Percentiles rank a stretch among this genome's conserved stretches.
These are phyloP conservation scores for Delphinella strobiligena DNA, from an alignment of 2,329 filamentous ascomycete genomes.

Conservation along the genomic window DNA sequence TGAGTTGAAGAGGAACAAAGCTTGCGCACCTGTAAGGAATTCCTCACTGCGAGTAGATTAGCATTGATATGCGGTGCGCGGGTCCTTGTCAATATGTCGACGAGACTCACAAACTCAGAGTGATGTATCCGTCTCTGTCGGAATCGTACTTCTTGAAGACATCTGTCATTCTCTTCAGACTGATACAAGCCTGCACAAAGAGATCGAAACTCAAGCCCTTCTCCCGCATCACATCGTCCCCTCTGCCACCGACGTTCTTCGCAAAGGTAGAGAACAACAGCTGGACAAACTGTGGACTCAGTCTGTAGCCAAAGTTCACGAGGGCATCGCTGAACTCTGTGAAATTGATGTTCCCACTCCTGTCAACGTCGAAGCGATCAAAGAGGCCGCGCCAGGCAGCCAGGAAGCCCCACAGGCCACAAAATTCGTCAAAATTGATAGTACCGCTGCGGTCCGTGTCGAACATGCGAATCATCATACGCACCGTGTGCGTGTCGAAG, in stretches of 20 bases:
- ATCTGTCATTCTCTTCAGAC: conserved; percentile 95
- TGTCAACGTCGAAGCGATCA: conserved; percentile 85
- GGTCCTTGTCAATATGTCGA: not conserved
- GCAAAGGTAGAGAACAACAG: conserved; percentile 85
- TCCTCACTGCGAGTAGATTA: conserved; percentile 29
- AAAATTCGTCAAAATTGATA: conserved; percentile 93
- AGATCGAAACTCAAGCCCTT: conserved; percentile 59
- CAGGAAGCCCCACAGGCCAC: conserved; percentile 90
- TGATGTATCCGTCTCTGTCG: conserved; percentile 79
- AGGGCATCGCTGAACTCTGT: conserved; percentile 83
- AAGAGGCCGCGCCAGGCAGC: conserved; percentile 90
- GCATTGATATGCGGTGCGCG: conserved; percentile 9
- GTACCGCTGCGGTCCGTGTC: conserved; percentile 80
- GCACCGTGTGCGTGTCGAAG: conserved; percentile 87
- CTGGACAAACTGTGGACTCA: conserved; percentile 72
- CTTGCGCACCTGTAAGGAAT: conserved; percentile 44
- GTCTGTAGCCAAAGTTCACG: conserved; percentile 80
- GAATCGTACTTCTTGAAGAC: conserved; percentile 99
- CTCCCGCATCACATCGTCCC: conserved; percentile 22
- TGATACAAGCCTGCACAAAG: conserved; percentile 96
- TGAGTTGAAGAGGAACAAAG: conserved; percentile 41
- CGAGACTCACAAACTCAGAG: conserved; percentile 40
- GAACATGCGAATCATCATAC: conserved; percentile 99
- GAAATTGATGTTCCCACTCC: conserved; percentile 73
- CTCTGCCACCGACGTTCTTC: conserved; percentile 23